phyloP scores from a whole-genome alignment of 352 stramenopile species.

The Phytopythium litorale region DNA sequence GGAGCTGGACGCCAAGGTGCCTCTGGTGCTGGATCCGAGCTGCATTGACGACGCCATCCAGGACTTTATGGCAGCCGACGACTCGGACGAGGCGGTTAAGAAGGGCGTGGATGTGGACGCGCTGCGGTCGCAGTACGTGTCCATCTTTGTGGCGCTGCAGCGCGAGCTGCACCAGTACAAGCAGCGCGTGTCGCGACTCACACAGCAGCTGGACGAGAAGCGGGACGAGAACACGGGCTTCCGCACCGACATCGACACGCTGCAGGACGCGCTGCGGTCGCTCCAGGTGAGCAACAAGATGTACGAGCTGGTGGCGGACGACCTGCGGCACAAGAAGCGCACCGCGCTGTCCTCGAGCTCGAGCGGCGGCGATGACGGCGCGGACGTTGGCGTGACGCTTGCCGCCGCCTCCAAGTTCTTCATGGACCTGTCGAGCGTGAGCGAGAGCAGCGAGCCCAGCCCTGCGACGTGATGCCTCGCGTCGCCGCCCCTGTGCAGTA shows the following conservation, averaged over 20 bases:
- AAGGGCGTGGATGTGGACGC: conserved; percentile 25
- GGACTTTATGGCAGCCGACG: conserved; percentile 30
- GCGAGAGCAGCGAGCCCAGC: not conserved
- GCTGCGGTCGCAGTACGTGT: conserved; percentile 50
- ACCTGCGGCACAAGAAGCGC: conserved; percentile 39
- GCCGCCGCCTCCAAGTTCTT: conserved; percentile 7
- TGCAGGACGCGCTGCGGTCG: conserved; percentile 59
- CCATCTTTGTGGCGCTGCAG: conserved; percentile 67
- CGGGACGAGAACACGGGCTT: conserved; percentile 55
- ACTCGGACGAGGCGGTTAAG: conserved; percentile 4
- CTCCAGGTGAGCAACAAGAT: conserved; percentile 61
- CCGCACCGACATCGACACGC: conserved; percentile 55
- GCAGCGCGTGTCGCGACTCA: conserved; percentile 40
- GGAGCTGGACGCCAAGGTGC: conserved; percentile 9
- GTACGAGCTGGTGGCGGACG: conserved; percentile 46
- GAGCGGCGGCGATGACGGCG: not conserved
- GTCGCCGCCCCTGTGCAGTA: not conserved
- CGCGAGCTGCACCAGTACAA: conserved; percentile 56
- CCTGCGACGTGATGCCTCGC: not conserved
- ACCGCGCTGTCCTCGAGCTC: conserved; percentile 3
- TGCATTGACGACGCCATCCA: conserved; percentile 53
- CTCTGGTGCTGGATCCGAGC: conserved; percentile 16
- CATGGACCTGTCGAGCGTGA: not conserved
- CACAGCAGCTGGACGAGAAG: conserved; percentile 52
- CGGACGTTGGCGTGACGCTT: not conserved